Evolutionary conservation across 257 asterid genomes (phyloP).

Genomic region (Primulina huaijiensis): DNA sequence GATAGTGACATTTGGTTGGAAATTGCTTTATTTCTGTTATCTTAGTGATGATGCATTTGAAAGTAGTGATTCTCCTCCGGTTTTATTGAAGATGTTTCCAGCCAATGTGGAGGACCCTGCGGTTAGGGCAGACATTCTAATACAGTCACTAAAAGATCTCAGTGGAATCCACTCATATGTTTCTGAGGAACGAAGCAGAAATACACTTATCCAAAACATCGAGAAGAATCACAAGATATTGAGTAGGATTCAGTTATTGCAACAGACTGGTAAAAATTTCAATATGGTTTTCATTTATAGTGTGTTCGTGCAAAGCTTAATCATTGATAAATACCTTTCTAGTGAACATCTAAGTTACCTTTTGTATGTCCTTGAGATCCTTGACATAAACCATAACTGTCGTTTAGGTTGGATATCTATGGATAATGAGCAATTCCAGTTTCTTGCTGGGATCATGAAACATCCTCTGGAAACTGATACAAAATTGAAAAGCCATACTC

Average conservation of each 20-base stretch:
- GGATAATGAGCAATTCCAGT: constrained; percentile 68
- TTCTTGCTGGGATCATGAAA: constrained; percentile 50
- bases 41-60: constrained; percentile 80
- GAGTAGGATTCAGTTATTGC: constrained; percentile 61
- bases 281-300: not conserved
- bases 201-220: constrained; percentile 64
- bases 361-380: not conserved
- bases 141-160: constrained; percentile 70
- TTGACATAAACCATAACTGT: not conserved
- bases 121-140: constrained; percentile 76
- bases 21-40: constrained; percentile 61
- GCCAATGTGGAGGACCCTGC: constrained; percentile 86
- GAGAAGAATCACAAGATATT: constrained; percentile 65
- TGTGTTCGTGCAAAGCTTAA: not conserved
- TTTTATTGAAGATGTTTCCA: constrained; percentile 81
- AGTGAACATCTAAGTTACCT: not conserved
- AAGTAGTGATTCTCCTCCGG: constrained; percentile 45
- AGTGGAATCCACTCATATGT: constrained; percentile 33
- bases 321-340: not conserved
- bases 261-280: constrained; percentile 47
- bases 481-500: constrained; percentile 24
- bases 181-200: constrained; percentile 40
- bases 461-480: constrained; percentile 37
- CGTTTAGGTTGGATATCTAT: constrained; percentile 80
- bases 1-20: constrained; percentile 76